Evolutionary conservation across 1,139 yeast genomes (phyloP).

Genomic region (Debaryomyces coudertii): DNA sequence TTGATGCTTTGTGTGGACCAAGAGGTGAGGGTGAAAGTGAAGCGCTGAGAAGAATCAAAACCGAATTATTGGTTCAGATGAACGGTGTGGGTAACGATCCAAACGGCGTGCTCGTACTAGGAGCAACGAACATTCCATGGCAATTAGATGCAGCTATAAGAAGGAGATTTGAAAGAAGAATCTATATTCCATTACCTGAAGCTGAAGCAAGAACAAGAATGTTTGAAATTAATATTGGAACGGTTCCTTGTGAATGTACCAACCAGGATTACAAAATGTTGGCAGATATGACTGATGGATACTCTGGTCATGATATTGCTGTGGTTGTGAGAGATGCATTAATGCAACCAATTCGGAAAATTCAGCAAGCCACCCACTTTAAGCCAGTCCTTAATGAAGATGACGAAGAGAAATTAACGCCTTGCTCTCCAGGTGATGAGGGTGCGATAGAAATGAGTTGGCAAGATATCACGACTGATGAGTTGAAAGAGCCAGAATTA

Average conservation of each 20-base stretch:
- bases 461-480: slow-evolving; percentile 90
- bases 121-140: slow-evolving; percentile 99
- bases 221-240: slow-evolving; percentile 94
- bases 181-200: slow-evolving; percentile 93
- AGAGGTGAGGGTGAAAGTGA: slow-evolving; percentile 98
- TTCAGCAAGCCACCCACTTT: slow-evolving; percentile 96
- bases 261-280: slow-evolving; percentile 74
- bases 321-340: slow-evolving; percentile 96
- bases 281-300: slow-evolving; percentile 95
- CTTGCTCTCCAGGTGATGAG: slow-evolving; percentile 94
- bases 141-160: slow-evolving; percentile 97
- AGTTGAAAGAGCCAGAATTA: slow-evolving; percentile 84
- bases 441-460: slow-evolving; percentile 90
- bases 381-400: slow-evolving; percentile 51
- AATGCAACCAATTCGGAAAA: slow-evolving; percentile 96
- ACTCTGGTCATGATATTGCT: slow-evolving; percentile 96
- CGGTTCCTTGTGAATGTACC: slow-evolving; percentile 79
- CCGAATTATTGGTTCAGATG: slow-evolving; percentile 96
- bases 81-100: slow-evolving; percentile 98
- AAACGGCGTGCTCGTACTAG: slow-evolving; percentile 88
- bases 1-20: slow-evolving; percentile 97
- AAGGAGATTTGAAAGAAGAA: slow-evolving; percentile 93
- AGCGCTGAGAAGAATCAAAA: slow-evolving; percentile 93
- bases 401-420: slow-evolving; percentile 61
- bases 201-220: slow-evolving; percentile 85